Percentiles rank a stretch among this genome's conserved stretches.
phyloP scores from a whole-genome alignment of 495 filamentous ascomycete species.

The Penicillium cataractarum region DNA sequence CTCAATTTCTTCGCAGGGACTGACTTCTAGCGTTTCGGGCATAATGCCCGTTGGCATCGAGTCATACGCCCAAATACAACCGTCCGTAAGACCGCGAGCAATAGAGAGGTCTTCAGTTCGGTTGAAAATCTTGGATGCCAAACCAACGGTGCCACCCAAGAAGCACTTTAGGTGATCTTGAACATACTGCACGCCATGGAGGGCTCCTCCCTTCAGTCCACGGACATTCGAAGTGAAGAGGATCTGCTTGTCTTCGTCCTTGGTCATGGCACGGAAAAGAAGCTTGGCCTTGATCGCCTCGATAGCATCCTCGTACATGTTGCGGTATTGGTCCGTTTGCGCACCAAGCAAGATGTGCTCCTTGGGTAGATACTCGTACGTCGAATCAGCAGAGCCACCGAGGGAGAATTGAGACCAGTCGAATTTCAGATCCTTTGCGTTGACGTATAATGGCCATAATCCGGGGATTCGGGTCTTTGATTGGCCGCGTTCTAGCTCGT shows the following conservation, averaged over 20 bases:
- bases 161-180: slow-evolving; percentile 65
- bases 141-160: slow-evolving; percentile 62
- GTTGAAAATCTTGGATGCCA: slow-evolving; percentile 63
- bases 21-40: slow-evolving; percentile 60
- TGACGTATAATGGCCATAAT: slow-evolving; percentile 78
- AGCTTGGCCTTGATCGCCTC: slow-evolving; percentile 74
- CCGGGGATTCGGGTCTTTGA: slow-evolving; percentile 69
- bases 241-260: slow-evolving; percentile 69
- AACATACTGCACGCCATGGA: slow-evolving; percentile 39
- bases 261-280: slow-evolving; percentile 79
- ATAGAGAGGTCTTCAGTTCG: slow-evolving; percentile 55
- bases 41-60: slow-evolving; percentile 60
- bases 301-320: slow-evolving; percentile 75
- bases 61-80: slow-evolving; percentile 64
- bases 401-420: slow-evolving; percentile 65
- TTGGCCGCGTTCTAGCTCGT: slow-evolving; percentile 78
- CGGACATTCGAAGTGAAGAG: slow-evolving; percentile 68
- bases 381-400: slow-evolving; percentile 87
- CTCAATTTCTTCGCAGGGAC: slow-evolving; percentile 50
- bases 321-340: slow-evolving; percentile 72
- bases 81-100: slow-evolving; percentile 58
- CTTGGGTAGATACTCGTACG: slow-evolving; percentile 98
- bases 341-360: slow-evolving; percentile 76
- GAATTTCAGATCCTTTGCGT: slow-evolving; percentile 59
- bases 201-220: slow-evolving; percentile 24